Base-by-base conservation (phyloP, 2,329 filamentous ascomycete species). In the Beauveria medogensis region DNA sequence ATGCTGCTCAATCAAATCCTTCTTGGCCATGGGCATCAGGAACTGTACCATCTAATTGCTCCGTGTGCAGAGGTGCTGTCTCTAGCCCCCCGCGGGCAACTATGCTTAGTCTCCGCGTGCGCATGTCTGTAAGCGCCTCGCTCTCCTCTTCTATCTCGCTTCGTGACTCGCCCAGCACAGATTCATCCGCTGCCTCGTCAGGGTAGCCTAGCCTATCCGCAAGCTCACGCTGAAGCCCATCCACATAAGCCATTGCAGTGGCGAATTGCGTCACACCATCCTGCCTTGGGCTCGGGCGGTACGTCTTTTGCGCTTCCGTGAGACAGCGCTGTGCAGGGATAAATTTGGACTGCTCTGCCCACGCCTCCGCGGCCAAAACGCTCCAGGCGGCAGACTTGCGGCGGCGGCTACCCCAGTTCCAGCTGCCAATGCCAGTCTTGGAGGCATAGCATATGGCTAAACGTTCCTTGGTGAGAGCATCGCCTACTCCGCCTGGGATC, bases 351-450 rank as follows among this genome's bases (percentile, higher is more conserved):
- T 92, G 83, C 55, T 82, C 82, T 59, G 93, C 79, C 94, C 94
- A 99, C 1, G 86, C 82, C 67, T 96, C 89, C 0, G 92, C 87
- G 1, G 90, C 89, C 44, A 96, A 80, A 24, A 94, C 81, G 65
- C 87, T 89, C 92, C 92, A 99, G 65, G 96, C 83, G 0, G 90
- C 94, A 2, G 92, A 90, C 77, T 97, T 99, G 54, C 94, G 82
- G 63, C 82, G 82, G 63, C 93, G 82, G 9, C 82, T 81, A 18
- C 92, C 92, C 80, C 87, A 89, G 43, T 78, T 77, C 63, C 86
- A 82, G 9, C 82, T 83, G 1, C 88, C 87, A 3, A 85, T 75
- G 3, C 89, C 87, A 28, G 81, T 81, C 66, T 90, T 90, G 3
- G 89, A 86, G 1, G 85, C 84, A 73, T 93, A 97, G 75, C 91